Evolutionary conservation across 495 filamentous ascomycete species (phyloP).

Genomic region (Sordaria brevicollis): DNA sequence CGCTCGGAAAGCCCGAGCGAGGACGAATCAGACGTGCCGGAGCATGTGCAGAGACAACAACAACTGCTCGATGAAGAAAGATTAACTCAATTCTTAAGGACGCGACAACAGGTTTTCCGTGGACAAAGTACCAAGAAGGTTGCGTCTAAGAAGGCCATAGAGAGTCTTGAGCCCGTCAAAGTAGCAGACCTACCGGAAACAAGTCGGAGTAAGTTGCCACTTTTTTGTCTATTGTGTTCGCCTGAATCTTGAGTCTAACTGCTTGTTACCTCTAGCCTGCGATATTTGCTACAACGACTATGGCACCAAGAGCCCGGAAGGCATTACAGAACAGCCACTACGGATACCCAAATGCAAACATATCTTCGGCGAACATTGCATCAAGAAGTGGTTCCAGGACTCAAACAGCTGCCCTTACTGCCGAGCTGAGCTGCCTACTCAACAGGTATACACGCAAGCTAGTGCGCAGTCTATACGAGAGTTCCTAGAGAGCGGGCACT

Average conservation of each 20-base stretch:
- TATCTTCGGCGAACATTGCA: slow-evolving; percentile 48
- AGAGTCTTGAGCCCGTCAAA: slow-evolving; percentile 33
- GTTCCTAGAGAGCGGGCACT: slow-evolving; percentile 5
- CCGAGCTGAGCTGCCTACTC: slow-evolving; percentile 44
- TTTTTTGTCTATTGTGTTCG: not conserved
- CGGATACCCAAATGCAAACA: slow-evolving; percentile 48
- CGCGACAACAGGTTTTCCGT: slow-evolving; percentile 24
- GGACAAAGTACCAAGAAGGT: slow-evolving; percentile 32
- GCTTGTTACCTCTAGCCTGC: slow-evolving; percentile 34
- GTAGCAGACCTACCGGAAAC: slow-evolving; percentile 29
- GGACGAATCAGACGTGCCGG: slow-evolving; percentile 13
- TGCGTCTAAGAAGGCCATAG: slow-evolving; percentile 35
- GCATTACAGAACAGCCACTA: slow-evolving; percentile 37
- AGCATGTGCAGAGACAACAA: not conserved
- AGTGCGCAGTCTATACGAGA: slow-evolving; percentile 7
- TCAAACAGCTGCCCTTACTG: slow-evolving; percentile 50
- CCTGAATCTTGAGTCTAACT: not conserved
- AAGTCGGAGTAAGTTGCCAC: slow-evolving; percentile 36
- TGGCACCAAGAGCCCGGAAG: slow-evolving; percentile 40
- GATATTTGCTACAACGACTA: slow-evolving; percentile 51
- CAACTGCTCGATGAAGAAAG: slow-evolving; percentile 4
- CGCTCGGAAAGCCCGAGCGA: slow-evolving; percentile 17
- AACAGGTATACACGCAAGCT: slow-evolving; percentile 13
- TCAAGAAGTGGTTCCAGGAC: slow-evolving; percentile 51
- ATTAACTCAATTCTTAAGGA: not conserved